phyloP scores from a whole-genome alignment of 106 monocot genomes.

The Dendrobium huoshanense region DNA sequence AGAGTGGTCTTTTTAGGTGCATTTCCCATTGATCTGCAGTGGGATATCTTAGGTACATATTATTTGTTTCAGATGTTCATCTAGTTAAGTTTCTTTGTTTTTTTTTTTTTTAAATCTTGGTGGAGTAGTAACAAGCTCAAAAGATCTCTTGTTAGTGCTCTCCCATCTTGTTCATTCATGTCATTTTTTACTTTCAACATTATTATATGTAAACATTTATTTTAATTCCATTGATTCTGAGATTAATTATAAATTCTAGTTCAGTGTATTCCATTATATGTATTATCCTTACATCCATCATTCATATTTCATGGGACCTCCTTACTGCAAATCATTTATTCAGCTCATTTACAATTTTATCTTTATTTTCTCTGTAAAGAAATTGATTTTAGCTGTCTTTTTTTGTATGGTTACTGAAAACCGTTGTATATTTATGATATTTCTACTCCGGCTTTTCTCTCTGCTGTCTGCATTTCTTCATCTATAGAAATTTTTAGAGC shows the following conservation, averaged over 20 bases:
- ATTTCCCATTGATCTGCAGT: background rate
- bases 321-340: too few species aligned
- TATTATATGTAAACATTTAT: constrained; percentile 1
- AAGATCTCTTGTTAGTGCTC: background rate
- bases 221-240: background rate
- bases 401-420: background rate
- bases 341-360: too few species aligned
- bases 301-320: too few species aligned
- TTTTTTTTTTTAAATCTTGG: background rate
- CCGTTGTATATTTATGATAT: background rate
- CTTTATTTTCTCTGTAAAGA: too few species aligned
- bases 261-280: too few species aligned
- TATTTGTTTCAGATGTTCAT: background rate
- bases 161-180: background rate
- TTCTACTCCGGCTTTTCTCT: background rate
- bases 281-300: too few species aligned
- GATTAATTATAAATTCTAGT: background rate
- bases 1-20: background rate
- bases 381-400: background rate
- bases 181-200: background rate
- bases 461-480: background rate
- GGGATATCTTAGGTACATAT: background rate
- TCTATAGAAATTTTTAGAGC: background rate
- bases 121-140: constrained; percentile 1
- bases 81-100: background rate